Evolutionary conservation across 345 rosid species (phyloP), one percentile per base, ranked within the genome.

Genomic region (Pugionium dolabratum): DNA sequence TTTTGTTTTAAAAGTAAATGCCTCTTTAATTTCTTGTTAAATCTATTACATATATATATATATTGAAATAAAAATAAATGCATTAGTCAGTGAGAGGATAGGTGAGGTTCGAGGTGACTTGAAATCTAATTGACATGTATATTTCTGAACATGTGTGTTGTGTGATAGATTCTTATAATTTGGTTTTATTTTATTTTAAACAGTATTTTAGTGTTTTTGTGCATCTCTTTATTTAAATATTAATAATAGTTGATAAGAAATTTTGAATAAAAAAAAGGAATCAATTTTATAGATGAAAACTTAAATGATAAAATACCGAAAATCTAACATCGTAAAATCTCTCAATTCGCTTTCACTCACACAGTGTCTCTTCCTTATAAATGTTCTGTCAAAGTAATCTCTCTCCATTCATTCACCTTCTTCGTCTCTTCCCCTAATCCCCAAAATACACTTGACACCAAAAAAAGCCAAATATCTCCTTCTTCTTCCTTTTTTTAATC

Each of bases 351-450:
- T 51, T 27, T 36, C 36, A 11, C 50, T 58, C 10, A 54, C 35
- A 27, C 3, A 29, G 33, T 28, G 65, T 48, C 53, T 48, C 60
- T 52, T 50, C 76, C 72, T 73, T 73, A 73, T 73, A 73, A 59
- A 73, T 66, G 55, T 53, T 66, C 9, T 30, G 67, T 10, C 76
- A 59, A 73, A 59, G 67, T 5, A 59, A 66, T 59, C 72, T 66
- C 76, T 73, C 76, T 65, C 71, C 76, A 66, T 66, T 66, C 76
- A 59, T 36, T 59, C 72, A 66, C 62, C 71, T 59, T 59, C 61
- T 64, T 4, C 76, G 41, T 72, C 67, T 57, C 54, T 70, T 41
- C 7, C 46, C 49, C 72, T 55, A 55, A 61, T 74, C 73, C 64
- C 69, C 56, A 41, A 45, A 40, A 34, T 4, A 41, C 44, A 42